A percentile compares a stretch with the other conserved stretches of the same genome.
Evolutionary conservation across 441 rosid genomes (phyloP).

Genomic region (Bruguiera hainesii): DNA sequence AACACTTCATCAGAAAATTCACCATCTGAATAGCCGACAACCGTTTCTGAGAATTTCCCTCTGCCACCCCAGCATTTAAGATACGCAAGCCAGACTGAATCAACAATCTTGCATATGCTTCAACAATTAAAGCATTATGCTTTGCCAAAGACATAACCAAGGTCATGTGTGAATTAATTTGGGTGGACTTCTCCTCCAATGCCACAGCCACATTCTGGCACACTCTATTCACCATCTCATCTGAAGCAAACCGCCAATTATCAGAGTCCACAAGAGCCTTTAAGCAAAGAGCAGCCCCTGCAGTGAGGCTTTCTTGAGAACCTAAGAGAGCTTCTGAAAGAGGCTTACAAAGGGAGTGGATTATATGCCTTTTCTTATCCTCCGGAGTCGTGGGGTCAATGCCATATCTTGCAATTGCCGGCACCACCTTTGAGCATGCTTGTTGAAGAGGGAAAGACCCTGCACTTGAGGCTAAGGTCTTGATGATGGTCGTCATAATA

Average conservation of each 20-base stretch:
- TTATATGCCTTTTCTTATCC: slow-evolving; percentile 66
- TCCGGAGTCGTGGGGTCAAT: slow-evolving; percentile 79
- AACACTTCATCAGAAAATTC: slow-evolving; percentile 85
- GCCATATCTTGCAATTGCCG: slow-evolving; percentile 94
- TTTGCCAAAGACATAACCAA: slow-evolving; percentile 90
- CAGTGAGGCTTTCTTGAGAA: slow-evolving; percentile 76
- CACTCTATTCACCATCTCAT: slow-evolving; percentile 76
- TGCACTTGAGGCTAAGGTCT: slow-evolving; percentile 82
- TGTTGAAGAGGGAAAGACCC: slow-evolving; percentile 92
- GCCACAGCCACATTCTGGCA: slow-evolving; percentile 93
- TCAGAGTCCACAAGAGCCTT: slow-evolving; percentile 92
- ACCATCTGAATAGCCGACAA: slow-evolving; percentile 92
- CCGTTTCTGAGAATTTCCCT: slow-evolving; percentile 78
- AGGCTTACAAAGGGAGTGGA: slow-evolving; percentile 82
- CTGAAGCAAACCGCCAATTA: slow-evolving; percentile 86
- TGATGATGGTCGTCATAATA: slow-evolving; percentile 73
- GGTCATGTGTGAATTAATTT: slow-evolving; percentile 77
- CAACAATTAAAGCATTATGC: slow-evolving; percentile 73
- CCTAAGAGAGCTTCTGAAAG: slow-evolving; percentile 75
- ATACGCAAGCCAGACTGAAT: slow-evolving; percentile 75
- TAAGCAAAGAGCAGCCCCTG: slow-evolving; percentile 95
- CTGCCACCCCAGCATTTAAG: slow-evolving; percentile 53
- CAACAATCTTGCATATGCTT: slow-evolving; percentile 87
- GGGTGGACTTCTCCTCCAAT: slow-evolving; percentile 77
- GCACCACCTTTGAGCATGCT: slow-evolving; percentile 94